Evolutionary conservation across 164 flowering plant genomes (phyloP), one percentile per base, ranked within the genome.

Genomic region (Tetrastigma voinierianum): DNA sequence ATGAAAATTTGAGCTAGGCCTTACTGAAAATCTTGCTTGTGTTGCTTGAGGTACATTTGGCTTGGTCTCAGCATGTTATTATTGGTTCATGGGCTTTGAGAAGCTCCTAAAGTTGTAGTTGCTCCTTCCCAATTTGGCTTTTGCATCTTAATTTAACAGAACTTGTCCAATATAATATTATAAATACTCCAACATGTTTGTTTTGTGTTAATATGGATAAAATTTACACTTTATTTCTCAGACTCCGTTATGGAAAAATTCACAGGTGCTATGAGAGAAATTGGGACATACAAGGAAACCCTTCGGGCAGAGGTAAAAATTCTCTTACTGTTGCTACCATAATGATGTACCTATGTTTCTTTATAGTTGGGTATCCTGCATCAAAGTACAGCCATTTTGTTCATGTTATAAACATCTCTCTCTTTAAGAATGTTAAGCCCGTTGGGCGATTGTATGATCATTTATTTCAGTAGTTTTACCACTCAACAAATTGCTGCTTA

Each of bases 161-260:
- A 49, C 3, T 32, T 7, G 6, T 32, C 40, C 40, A 32, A 32
- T 32, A 32, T 32, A 32, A 16, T 51, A 32, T 24, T 21, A 5
- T 48, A 19, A 5, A 21, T 21, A 45, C 20, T 53, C n/a, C 45
- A 19, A 20, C 24, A 56, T 59, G 13, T 67, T 32, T 51, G 40
- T 32, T 32, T 32, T 32, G 40, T 56, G 49, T 0, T 13, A 19
- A 46, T 72, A 51, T 18, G 17, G 32, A 32, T 32, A 32, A 2
- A 52, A 13, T 32, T 52, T 67, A 2, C n/a, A 14, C 16, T 71
- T 59, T 18, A 18, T 66, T 51, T 55, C 66, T 10, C 67, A 95
- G 98, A 98, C 15, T 96, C 97, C 59, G 95, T 89, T 62, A 89
- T 95, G 98, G 86, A 94, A 70, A 95, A 92, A 79, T 95, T 90